Evolutionary conservation across 768 basidiomycete genomes (phyloP).

Genomic region (Xerocomellus chrysenteron): DNA sequence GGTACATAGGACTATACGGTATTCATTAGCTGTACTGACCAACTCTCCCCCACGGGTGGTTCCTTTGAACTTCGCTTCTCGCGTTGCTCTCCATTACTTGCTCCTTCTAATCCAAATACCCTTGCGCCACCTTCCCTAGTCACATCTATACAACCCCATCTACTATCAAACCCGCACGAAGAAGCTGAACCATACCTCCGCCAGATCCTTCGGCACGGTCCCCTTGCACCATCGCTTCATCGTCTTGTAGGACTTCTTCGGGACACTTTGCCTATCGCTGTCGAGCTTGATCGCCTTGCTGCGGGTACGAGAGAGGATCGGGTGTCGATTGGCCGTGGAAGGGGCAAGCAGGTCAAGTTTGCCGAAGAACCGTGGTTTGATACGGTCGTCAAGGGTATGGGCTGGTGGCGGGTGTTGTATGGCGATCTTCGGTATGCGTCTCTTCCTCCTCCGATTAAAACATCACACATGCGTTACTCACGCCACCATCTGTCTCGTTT

Average conservation of each 20-base stretch:
- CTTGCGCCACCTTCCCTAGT: constrained; percentile 29
- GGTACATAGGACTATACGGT: constrained; percentile 65
- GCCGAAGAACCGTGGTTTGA: constrained; percentile 44
- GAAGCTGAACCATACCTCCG: constrained; percentile 77
- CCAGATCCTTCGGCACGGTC: constrained; percentile 65
- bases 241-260: constrained; percentile 67
- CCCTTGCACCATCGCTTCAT: constrained; percentile 62
- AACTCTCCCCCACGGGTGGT: constrained; percentile 64
- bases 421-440: constrained; percentile 57
- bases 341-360: constrained; percentile 13
- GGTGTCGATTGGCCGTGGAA: neutral
- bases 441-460: neutral
- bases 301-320: constrained; percentile 35
- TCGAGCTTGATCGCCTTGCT: constrained; percentile 58
- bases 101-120: constrained; percentile 12
- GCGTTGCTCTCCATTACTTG: constrained; percentile 34
- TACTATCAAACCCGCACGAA: constrained; percentile 67
- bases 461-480: neutral
- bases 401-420: constrained; percentile 79
- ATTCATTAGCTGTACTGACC: constrained; percentile 76
- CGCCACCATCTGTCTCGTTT: neutral
- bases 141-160: constrained; percentile 28
- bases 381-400: constrained; percentile 74
- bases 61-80: constrained; percentile 76
- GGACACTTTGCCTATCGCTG: constrained; percentile 75